These are phyloP conservation scores for Coemansia javaensis DNA, from an alignment of 192 early-diverging fungal genomes.

Conservation along the genomic window DNA sequence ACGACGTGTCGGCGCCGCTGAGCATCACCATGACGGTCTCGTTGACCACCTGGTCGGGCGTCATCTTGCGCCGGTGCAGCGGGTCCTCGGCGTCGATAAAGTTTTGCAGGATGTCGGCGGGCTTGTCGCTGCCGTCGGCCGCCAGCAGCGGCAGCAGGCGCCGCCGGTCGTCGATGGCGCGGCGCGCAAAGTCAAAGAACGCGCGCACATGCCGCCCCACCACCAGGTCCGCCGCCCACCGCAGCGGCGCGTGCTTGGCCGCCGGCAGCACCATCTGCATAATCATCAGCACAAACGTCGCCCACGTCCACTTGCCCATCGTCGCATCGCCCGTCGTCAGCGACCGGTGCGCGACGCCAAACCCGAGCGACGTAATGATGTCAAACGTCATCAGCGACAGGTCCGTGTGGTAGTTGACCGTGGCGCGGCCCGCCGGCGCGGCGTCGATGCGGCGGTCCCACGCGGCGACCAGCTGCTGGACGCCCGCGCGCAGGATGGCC, in stretches of 20 bases:
- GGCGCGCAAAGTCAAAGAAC: slow-evolving; percentile 19
- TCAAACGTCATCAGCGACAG: slow-evolving; percentile 31
- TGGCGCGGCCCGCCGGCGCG: background rate
- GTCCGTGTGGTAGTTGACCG: slow-evolving; percentile 22
- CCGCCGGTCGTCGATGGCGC: slow-evolving; percentile 13
- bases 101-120: slow-evolving; percentile 28
- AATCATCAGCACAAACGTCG: slow-evolving; percentile 34
- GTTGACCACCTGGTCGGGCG: slow-evolving; percentile 18
- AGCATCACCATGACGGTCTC: slow-evolving; percentile 36
- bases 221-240: background rate
- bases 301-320: slow-evolving; percentile 23
- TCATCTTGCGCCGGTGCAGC: slow-evolving; percentile 24
- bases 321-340: slow-evolving; percentile 13
- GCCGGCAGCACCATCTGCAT: slow-evolving; percentile 22
- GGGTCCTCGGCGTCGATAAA: slow-evolving; percentile 40
- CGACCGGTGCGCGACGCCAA: slow-evolving; percentile 24
- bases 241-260: slow-evolving; percentile 23
- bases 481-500: slow-evolving; percentile 21
- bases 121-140: slow-evolving; percentile 1
- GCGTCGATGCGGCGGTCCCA: slow-evolving; percentile 9
- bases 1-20: slow-evolving; percentile 35
- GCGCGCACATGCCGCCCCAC: slow-evolving; percentile 14
- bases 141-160: slow-evolving; percentile 11
- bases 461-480: slow-evolving; percentile 15
- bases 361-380: slow-evolving; percentile 31